phyloP scores from a whole-genome alignment of 768 basidiomycete species.

The Rhodotorula diobovata region DNA sequence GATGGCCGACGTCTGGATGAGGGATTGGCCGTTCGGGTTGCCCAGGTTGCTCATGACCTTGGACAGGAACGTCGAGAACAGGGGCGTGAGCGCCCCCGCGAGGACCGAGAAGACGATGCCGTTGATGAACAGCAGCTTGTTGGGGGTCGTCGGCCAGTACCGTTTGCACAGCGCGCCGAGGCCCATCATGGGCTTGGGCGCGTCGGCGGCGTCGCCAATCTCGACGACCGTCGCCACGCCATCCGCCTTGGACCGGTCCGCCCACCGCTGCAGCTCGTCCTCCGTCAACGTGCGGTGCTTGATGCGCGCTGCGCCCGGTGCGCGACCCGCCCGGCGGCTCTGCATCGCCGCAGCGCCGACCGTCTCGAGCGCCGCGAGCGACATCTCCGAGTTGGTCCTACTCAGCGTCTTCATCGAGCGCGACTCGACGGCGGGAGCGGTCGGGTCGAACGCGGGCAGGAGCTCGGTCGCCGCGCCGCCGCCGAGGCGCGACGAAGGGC shows the following conservation, averaged over 20 bases:
- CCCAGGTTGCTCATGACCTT: slow-evolving; percentile 59
- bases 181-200: not conserved
- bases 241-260: not conserved
- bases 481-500: not conserved
- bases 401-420: slow-evolving; percentile 3
- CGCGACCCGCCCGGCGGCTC: slow-evolving; percentile 12
- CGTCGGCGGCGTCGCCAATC: not conserved
- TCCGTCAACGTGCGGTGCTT: slow-evolving; percentile 20
- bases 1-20: slow-evolving; percentile 28
- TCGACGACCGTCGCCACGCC: not conserved
- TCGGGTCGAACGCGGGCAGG: slow-evolving; percentile 19
- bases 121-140: slow-evolving; percentile 64
- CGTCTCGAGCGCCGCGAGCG: slow-evolving; percentile 32
- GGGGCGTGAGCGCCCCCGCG: slow-evolving; percentile 78
- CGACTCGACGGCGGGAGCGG: not conserved
- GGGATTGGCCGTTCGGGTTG: slow-evolving; percentile 45
- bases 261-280: not conserved
- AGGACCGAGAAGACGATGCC: slow-evolving; percentile 66
- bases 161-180: slow-evolving; percentile 1
- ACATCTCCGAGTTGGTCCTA: slow-evolving; percentile 30
- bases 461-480: slow-evolving; percentile 11
- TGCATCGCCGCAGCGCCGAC: slow-evolving; percentile 12
- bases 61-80: slow-evolving; percentile 87
- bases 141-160: slow-evolving; percentile 50
- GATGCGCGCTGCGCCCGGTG: slow-evolving; percentile 8